Evolutionary conservation across 345 rosid genomes (phyloP).

Genomic region (Salix koriyanagi): DNA sequence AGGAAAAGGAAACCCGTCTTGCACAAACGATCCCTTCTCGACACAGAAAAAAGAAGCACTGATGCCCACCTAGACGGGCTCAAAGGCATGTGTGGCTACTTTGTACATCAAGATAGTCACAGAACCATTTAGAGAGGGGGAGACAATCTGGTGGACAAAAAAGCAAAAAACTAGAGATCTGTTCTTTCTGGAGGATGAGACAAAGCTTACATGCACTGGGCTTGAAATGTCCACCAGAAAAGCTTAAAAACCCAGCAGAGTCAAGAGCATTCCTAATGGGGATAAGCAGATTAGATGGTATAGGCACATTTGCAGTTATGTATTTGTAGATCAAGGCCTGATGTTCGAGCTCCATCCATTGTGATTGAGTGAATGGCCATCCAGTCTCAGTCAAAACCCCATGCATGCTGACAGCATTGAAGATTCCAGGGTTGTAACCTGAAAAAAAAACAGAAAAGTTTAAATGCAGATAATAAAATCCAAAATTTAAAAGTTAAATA

Average conservation of each 20-base stretch:
- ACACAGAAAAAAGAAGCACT: not conserved
- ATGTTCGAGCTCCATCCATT: conserved; percentile 93
- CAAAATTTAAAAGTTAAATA: not conserved
- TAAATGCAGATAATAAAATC: not conserved
- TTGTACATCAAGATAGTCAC: not conserved
- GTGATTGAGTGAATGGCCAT: conserved; percentile 64
- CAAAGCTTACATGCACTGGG: conserved; percentile 52
- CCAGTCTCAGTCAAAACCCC: conserved; percentile 38
- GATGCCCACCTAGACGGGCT: not conserved
- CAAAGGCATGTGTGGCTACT: not conserved
- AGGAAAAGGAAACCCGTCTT: not conserved
- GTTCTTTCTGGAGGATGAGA: not conserved
- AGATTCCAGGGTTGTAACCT: conserved; percentile 38
- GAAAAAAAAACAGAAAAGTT: not conserved
- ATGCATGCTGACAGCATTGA: conserved; percentile 36
- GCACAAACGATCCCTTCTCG: not conserved
- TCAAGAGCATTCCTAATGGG: conserved; percentile 74
- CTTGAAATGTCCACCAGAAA: conserved; percentile 38
- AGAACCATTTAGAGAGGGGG: not conserved
- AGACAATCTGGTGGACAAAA: no score
- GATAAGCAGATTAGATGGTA: conserved; percentile 67
- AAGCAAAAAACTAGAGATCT: not conserved
- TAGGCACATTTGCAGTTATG: conserved; percentile 66
- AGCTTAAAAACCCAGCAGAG: conserved; percentile 44
- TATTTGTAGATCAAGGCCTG: conserved; percentile 92